Base-by-base conservation (phyloP, 176 grass and related monocot species). In the Ensete ventricosum region DNA sequence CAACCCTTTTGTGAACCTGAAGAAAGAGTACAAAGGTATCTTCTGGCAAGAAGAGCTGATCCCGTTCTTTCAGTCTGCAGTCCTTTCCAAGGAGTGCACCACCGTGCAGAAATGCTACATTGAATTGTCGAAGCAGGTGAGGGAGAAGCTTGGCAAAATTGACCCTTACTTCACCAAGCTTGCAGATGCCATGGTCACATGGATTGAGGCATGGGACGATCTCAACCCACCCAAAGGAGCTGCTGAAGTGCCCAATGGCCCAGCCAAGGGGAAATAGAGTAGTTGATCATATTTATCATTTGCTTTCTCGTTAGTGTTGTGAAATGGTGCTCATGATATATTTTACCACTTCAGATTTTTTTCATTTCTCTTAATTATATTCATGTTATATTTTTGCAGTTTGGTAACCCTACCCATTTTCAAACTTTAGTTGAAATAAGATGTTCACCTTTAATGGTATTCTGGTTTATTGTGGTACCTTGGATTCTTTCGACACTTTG, bases 41-140 rank as follows among this genome's bases (percentile, higher is more conserved):
- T 96, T 92, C 93, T 96, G 93, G 93, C 93, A 96, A 79, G 93
- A 96, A 83, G 90, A 96, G 71, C 86, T 92, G 64, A 96, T 96
- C 71, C 93, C 93, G 6, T 96, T 96, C 87, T 96, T 96, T 87
- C 93, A 96, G 82, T 83, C 84, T 2, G 83, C 60, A 13, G 75
- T 54, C 78, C 82, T 96, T 27, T 77, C 93, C 0, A 92, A 96
- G 85, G 93, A 96, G 5, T 84, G 81, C 11, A 81, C 87, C 73
- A 92, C 90, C 1, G 93, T 96, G 16, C 93, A 96, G 69, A 90
- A 96, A 73, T 96, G 93, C 83, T 96, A 96, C 81, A 73, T 87
- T 55, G 80, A 77, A 7, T 85, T 96, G 9, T 79, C 93, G 0
- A 87, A 90, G 51, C 85, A 96, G 79, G 93, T 96, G 14, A 88